These are phyloP conservation scores for Allantophomopsis cytisporea DNA, from an alignment of 2,329 filamentous ascomycete genomes.

Conservation along the genomic window DNA sequence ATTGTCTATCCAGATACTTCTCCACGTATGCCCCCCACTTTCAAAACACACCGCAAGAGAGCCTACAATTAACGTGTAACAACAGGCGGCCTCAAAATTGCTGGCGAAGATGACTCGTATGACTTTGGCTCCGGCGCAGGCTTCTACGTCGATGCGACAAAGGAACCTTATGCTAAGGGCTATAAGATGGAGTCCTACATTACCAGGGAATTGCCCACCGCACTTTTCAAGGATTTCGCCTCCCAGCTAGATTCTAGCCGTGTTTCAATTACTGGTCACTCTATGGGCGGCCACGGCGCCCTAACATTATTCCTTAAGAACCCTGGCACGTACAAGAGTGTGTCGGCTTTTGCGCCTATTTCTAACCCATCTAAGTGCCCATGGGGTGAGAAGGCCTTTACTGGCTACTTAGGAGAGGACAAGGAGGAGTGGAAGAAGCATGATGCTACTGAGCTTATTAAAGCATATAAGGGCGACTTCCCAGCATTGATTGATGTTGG, in stretches of 20 bases:
- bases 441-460: constrained; percentile 83
- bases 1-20: constrained; percentile 92
- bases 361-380: constrained; percentile 73
- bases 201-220: constrained; percentile 68
- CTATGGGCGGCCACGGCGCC: constrained; percentile 94
- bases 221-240: constrained; percentile 56
- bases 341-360: constrained; percentile 85
- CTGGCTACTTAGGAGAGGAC: constrained; percentile 70
- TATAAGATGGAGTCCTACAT: constrained; percentile 97
- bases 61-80: not conserved
- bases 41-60: not conserved
- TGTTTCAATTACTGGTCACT: constrained; percentile 84
- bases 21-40: constrained; percentile 43
- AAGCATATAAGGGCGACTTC: constrained; percentile 56
- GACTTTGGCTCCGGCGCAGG: constrained; percentile 89
- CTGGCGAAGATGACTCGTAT: constrained; percentile 75
- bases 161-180: constrained; percentile 56
- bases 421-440: constrained; percentile 72
- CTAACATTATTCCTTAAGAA: constrained; percentile 86
- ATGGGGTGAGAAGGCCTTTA: constrained; percentile 94
- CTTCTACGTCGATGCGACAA: constrained; percentile 86
- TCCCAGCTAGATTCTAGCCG: constrained; percentile 53
- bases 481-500: constrained; percentile 84
- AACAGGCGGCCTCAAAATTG: constrained; percentile 58
- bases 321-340: constrained; percentile 77